A percentile compares a stretch with the other conserved stretches of the same genome.
Conservation (phyloP, 2,329 filamentous ascomycete species). For the Taxawa tesnikishii region DNA sequence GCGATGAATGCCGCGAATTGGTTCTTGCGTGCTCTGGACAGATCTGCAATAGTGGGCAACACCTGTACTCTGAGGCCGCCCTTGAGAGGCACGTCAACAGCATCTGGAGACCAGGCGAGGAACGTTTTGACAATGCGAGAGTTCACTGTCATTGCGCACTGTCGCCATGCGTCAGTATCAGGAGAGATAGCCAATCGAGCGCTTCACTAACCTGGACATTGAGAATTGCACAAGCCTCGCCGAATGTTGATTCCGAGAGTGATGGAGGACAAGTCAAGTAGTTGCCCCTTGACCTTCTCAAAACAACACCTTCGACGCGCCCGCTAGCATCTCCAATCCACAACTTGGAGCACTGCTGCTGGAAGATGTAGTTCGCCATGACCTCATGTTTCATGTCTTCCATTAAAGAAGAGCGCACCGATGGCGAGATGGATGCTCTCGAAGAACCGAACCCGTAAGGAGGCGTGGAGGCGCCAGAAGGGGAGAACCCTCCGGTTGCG, state of each 20-base stretch:
- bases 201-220: slow-evolving; percentile 52
- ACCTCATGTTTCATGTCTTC: slow-evolving; percentile 71
- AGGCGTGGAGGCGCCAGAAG: slow-evolving; percentile 23
- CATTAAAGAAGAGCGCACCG: slow-evolving; percentile 26
- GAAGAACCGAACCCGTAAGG: slow-evolving; percentile 35
- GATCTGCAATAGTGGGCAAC: slow-evolving; percentile 57
- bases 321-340: slow-evolving; percentile 62
- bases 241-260: slow-evolving; percentile 50
- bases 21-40: slow-evolving; percentile 59
- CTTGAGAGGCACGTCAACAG: slow-evolving; percentile 61
- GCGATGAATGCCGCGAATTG: slow-evolving; percentile 73
- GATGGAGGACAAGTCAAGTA: slow-evolving; percentile 64
- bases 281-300: slow-evolving; percentile 54
- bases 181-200: background rate
- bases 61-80: slow-evolving; percentile 70
- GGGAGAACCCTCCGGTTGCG: slow-evolving; percentile 13
- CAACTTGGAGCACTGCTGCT: slow-evolving; percentile 62
- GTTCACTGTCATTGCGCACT: slow-evolving; percentile 73
- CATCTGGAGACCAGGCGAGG: slow-evolving; percentile 58
- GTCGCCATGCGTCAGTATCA: slow-evolving; percentile 11
- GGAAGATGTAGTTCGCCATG: slow-evolving; percentile 73
- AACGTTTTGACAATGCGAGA: slow-evolving; percentile 71
- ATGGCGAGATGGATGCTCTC: slow-evolving; percentile 34
- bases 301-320: slow-evolving; percentile 58
- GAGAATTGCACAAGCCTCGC: slow-evolving; percentile 51